phyloP scores from a whole-genome alignment of 2,329 filamentous ascomycete species.

The Cylindrodendrum hubeiense region DNA sequence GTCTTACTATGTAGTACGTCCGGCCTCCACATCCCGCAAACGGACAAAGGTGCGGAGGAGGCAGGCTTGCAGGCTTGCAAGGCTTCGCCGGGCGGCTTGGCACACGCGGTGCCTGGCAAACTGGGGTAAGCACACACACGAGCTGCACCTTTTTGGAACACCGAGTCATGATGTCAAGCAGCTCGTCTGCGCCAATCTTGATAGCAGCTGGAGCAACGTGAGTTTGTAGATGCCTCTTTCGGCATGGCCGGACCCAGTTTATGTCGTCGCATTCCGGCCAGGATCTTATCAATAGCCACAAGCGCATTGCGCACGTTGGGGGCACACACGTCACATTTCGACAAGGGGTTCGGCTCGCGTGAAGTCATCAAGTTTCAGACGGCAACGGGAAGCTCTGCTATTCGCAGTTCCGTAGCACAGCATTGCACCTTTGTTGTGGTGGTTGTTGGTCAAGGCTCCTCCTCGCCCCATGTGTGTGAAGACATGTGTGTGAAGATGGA shows the following conservation, averaged over 20 bases:
- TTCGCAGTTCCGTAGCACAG: too few species aligned
- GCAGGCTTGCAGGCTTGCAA: too few species aligned
- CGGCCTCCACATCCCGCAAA: slow-evolving; percentile 18
- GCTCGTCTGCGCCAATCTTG: slow-evolving; percentile 30
- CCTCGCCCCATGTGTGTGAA: too few species aligned
- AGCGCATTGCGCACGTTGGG: background rate
- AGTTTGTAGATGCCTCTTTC: slow-evolving; percentile 36
- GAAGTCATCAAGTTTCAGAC: too few species aligned
- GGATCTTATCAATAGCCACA: background rate
- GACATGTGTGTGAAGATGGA: too few species aligned
- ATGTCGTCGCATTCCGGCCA: slow-evolving; percentile 37
- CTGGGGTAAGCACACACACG: slow-evolving; percentile 10
- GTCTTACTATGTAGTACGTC: background rate
- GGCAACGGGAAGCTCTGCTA: too few species aligned
- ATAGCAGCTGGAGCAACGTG: slow-evolving; percentile 29
- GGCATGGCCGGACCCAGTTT: slow-evolving; percentile 31
- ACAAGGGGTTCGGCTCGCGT: too few species aligned
- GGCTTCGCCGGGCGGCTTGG: background rate
- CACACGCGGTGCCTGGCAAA: background rate
- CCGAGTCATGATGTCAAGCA: slow-evolving; percentile 14
- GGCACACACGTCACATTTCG: too few species aligned
- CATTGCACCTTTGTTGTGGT: too few species aligned
- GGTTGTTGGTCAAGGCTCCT: too few species aligned
- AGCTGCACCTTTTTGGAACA: background rate
- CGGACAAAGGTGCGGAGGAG: slow-evolving; percentile 1